Percentiles rank a stretch among this genome's conserved stretches.
Evolutionary conservation across 257 asterid species (phyloP).

Genomic region (Asclepias syriaca): DNA sequence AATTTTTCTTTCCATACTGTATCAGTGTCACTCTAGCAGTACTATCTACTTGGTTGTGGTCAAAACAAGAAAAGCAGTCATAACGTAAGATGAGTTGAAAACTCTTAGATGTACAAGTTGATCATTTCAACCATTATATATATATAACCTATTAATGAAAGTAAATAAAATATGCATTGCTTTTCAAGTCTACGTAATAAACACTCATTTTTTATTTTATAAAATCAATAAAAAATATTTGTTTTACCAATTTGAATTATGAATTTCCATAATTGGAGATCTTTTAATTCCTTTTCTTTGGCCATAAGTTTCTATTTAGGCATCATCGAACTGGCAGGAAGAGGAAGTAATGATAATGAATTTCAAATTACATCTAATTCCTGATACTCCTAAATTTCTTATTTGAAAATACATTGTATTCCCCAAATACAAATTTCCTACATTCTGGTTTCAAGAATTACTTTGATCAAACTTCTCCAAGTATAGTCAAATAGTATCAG

Average conservation of each 20-base stretch:
- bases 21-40: neutral
- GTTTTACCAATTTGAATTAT: neutral
- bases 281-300: neutral
- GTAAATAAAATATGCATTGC: neutral
- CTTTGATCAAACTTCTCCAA: neutral
- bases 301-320: neutral
- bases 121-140: neutral
- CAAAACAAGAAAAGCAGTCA: neutral
- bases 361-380: neutral
- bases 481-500: neutral
- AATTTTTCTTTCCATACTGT: neutral
- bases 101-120: neutral
- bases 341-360: neutral
- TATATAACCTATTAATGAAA: neutral
- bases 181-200: neutral
- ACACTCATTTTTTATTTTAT: neutral
- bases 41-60: neutral
- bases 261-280: neutral
- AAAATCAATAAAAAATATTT: neutral
- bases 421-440: neutral
- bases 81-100: neutral
- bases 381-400: neutral
- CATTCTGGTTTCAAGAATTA: neutral
- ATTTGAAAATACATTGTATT: neutral
- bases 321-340: neutral